Evolutionary conservation across 306 rosid genomes (phyloP).

Genomic region (Oemleria cerasiformis): DNA sequence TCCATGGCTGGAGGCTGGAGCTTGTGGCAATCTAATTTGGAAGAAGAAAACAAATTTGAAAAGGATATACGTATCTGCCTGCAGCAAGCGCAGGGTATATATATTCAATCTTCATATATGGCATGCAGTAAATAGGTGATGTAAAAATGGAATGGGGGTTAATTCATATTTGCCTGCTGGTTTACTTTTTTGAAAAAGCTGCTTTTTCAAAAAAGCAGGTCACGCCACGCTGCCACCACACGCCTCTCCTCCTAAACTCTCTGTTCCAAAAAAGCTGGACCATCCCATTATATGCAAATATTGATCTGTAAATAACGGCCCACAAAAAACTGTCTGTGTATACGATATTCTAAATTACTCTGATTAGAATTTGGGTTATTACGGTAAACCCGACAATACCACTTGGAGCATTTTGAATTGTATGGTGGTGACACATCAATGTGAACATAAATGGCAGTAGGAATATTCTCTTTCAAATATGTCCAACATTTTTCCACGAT

Average conservation of each 20-base stretch:
- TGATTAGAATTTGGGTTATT: too few species aligned
- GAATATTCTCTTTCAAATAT: too few species aligned
- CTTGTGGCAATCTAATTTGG: neutral
- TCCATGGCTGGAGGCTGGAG: neutral
- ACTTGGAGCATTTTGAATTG: too few species aligned
- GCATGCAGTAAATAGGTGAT: neutral
- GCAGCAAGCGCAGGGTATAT: neutral
- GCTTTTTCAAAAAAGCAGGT: neutral
- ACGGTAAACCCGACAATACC: too few species aligned
- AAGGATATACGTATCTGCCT: too few species aligned
- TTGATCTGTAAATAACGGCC: too few species aligned
- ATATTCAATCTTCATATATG: neutral
- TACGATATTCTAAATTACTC: too few species aligned
- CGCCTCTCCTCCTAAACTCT: neutral
- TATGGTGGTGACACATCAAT: too few species aligned
- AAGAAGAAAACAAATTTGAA: neutral
- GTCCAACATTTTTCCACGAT: too few species aligned
- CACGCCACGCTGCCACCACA: conserved; percentile 15
- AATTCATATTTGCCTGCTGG: neutral
- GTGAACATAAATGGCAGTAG: too few species aligned
- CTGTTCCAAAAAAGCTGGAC: neutral
- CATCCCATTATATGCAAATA: neutral
- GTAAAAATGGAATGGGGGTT: conserved; percentile 1
- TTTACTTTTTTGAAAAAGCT: neutral
- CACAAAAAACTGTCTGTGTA: too few species aligned